A percentile compares a stretch with the other conserved stretches of the same genome.
Evolutionary conservation across 2,329 filamentous ascomycete genomes (phyloP).

Genomic region (Colletotrichum theobromicola): DNA sequence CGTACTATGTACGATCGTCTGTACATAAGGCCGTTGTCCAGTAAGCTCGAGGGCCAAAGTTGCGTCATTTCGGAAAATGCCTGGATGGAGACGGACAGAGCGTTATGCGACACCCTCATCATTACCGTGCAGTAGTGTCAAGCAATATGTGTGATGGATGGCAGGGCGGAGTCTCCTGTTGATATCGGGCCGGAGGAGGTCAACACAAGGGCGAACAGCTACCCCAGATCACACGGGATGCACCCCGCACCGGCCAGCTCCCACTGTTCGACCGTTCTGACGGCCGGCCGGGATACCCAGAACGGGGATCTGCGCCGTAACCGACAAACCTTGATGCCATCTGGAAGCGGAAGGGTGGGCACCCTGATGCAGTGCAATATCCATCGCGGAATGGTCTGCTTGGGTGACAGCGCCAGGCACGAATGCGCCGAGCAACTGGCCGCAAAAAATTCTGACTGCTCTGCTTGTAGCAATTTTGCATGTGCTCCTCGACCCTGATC

Average conservation of each 20-base stretch:
- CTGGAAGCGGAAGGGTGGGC: background rate
- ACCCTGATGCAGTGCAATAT: slow-evolving; percentile 8
- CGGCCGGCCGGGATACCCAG: slow-evolving; percentile 5
- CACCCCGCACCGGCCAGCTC: slow-evolving; percentile 13
- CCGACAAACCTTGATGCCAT: slow-evolving; percentile 17
- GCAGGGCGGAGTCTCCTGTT: slow-evolving; percentile 21
- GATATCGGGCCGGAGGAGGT: slow-evolving; percentile 16
- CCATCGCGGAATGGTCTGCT: background rate
- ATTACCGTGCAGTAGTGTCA: slow-evolving; percentile 3
- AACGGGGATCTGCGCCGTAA: slow-evolving; percentile 14
- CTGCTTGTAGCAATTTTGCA: background rate
- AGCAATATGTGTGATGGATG: slow-evolving; percentile 1
- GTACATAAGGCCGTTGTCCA: background rate
- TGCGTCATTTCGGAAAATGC: background rate
- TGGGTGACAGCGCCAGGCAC: slow-evolving; percentile 6
- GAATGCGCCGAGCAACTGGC: slow-evolving; percentile 14
- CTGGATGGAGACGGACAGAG: background rate
- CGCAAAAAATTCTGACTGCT: background rate
- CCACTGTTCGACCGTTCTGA: slow-evolving; percentile 2
- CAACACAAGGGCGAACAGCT: slow-evolving; percentile 5
- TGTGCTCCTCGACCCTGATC: background rate
- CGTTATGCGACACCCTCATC: background rate
- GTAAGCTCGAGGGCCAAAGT: background rate
- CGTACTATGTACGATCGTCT: background rate
- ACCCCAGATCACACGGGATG: slow-evolving; percentile 20